Conservation (phyloP, 75 land plant species). For the Chamaecyparis obtusa region DNA sequence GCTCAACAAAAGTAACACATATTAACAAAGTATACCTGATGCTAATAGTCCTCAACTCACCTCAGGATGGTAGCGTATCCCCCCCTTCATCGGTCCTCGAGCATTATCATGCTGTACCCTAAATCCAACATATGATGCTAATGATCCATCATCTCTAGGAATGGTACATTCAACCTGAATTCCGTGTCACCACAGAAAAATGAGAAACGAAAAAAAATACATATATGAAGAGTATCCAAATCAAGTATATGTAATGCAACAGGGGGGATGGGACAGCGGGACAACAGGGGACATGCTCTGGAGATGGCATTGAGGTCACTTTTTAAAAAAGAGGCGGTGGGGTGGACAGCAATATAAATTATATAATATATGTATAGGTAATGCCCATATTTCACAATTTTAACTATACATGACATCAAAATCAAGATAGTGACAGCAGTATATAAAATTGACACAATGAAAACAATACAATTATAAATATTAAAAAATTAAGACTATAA, state of each 20-base stretch:
- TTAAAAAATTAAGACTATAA: too few species aligned
- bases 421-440: too few species aligned
- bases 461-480: too few species aligned
- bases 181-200: neutral
- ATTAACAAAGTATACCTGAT: neutral
- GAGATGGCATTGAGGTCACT: too few species aligned
- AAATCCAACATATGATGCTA: slow-evolving; percentile 32
- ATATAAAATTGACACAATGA: too few species aligned
- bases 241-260: neutral
- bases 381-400: too few species aligned
- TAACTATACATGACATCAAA: too few species aligned
- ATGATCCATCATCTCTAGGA: slow-evolving; percentile 36
- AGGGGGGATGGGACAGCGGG: too few species aligned
- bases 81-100: slow-evolving; percentile 42
- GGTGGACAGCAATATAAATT: too few species aligned
- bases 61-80: slow-evolving; percentile 42
- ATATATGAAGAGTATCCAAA: neutral
- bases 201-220: neutral
- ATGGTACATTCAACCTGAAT: slow-evolving; percentile 39
- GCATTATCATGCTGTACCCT: slow-evolving; percentile 50
- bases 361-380: too few species aligned
- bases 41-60: slow-evolving; percentile 3
- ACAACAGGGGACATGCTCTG: too few species aligned
- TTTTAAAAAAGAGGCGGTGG: too few species aligned
- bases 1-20: neutral